phyloP scores from a whole-genome alignment of 768 basidiomycete species.

The Pleurotus tuber-regium region DNA sequence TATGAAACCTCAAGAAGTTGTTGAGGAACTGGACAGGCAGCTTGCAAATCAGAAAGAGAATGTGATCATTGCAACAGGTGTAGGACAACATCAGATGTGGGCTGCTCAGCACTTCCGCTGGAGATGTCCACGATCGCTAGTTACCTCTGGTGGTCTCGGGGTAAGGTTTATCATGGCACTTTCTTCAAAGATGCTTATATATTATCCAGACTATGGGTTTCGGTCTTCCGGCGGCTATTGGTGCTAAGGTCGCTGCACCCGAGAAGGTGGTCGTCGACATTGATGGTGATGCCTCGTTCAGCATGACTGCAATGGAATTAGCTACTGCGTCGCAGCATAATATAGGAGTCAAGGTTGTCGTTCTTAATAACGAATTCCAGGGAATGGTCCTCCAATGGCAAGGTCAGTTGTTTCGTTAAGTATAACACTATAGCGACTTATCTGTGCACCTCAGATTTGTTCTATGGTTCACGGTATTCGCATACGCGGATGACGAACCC shows the following conservation, averaged over 20 bases:
- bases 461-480: slow-evolving; percentile 96
- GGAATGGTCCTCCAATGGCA: slow-evolving; percentile 99
- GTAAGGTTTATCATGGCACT: slow-evolving; percentile 45
- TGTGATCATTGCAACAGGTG: slow-evolving; percentile 87
- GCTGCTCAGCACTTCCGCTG: slow-evolving; percentile 94
- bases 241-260: slow-evolving; percentile 95
- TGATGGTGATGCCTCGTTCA: slow-evolving; percentile 97
- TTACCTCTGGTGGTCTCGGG: slow-evolving; percentile 93
- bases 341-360: slow-evolving; percentile 93
- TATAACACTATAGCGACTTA: neutral
- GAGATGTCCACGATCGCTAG: slow-evolving; percentile 82
- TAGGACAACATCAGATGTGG: slow-evolving; percentile 99
- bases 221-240: slow-evolving; percentile 91
- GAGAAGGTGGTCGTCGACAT: slow-evolving; percentile 93
- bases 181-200: slow-evolving; percentile 8
- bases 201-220: slow-evolving; percentile 90
- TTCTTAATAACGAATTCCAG: slow-evolving; percentile 97
- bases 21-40: slow-evolving; percentile 87
- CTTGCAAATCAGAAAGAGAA: slow-evolving; percentile 81
- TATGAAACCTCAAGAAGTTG: slow-evolving; percentile 96
- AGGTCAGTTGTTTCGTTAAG: slow-evolving; percentile 45
- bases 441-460: slow-evolving; percentile 57
- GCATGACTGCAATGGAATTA: slow-evolving; percentile 99
- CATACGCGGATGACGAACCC: slow-evolving; percentile 97
- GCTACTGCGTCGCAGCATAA: slow-evolving; percentile 87